Evolutionary conservation across 108 stramenopile species (phyloP).

Genomic region (Phaeodactylum tricornutum): DNA sequence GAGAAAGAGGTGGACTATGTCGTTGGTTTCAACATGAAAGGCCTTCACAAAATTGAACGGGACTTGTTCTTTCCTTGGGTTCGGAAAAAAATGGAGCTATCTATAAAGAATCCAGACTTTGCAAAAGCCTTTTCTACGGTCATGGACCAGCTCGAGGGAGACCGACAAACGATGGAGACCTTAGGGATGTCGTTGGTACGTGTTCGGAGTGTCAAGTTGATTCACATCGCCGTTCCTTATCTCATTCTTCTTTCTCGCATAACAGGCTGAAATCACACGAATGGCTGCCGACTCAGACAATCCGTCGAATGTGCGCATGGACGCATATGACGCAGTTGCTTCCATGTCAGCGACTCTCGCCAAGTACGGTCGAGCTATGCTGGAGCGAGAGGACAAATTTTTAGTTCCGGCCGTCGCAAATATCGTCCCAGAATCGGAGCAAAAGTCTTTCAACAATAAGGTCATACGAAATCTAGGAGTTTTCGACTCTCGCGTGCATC

Average conservation of each 20-base stretch:
- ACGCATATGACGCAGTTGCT: background rate
- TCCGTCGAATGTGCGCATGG: too few relatives aligned
- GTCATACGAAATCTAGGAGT: slow-evolving; percentile 56
- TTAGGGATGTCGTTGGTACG: slow-evolving; percentile 23
- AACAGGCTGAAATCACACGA: too few relatives aligned
- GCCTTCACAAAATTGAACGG: slow-evolving; percentile 49
- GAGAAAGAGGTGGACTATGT: slow-evolving; percentile 42
- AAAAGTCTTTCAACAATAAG: slow-evolving; percentile 68
- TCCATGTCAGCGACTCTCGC: slow-evolving; percentile 25
- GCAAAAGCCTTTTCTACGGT: slow-evolving; percentile 29
- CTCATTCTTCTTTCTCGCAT: slow-evolving; percentile 1
- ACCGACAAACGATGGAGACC: slow-evolving; percentile 24
- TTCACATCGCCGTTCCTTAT: too few relatives aligned
- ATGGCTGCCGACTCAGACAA: too few relatives aligned
- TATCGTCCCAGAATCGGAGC: slow-evolving; percentile 43
- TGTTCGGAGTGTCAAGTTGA: too few relatives aligned
- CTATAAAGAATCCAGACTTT: slow-evolving; percentile 9
- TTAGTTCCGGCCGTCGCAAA: slow-evolving; percentile 49
- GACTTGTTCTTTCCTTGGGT: slow-evolving; percentile 63
- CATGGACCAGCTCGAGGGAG: slow-evolving; percentile 35
- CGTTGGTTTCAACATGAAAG: slow-evolving; percentile 68
- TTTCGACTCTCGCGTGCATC: slow-evolving; percentile 59
- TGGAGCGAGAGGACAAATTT: slow-evolving; percentile 34
- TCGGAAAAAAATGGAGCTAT: slow-evolving; percentile 20
- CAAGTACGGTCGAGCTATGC: slow-evolving; percentile 24